A percentile compares a stretch with the other conserved stretches of the same genome.
Evolutionary conservation across 768 basidiomycete species (phyloP).

Genomic region (Kwoniella newhampshirensis): DNA sequence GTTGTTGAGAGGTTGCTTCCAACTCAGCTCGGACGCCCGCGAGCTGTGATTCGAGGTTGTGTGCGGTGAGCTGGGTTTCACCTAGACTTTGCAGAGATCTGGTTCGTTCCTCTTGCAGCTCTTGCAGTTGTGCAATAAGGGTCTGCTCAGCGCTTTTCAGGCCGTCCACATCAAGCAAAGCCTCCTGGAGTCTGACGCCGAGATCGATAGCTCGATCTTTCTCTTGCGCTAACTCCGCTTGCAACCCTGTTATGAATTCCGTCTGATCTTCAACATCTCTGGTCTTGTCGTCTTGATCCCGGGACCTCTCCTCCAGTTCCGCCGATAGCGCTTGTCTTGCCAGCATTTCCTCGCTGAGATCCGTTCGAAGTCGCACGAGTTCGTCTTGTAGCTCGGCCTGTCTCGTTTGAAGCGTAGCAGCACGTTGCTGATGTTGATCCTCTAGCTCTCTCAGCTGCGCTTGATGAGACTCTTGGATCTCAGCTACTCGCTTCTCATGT

Average conservation of each 20-base stretch:
- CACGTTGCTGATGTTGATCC: slow-evolving; percentile 23
- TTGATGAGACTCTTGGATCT: slow-evolving; percentile 57
- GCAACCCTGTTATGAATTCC: slow-evolving; percentile 32
- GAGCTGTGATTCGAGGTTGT: slow-evolving; percentile 74
- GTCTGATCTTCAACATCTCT: slow-evolving; percentile 34
- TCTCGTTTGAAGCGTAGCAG: slow-evolving; percentile 29
- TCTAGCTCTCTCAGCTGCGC: slow-evolving; percentile 20
- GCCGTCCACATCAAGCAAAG: slow-evolving; percentile 46
- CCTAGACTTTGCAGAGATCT: slow-evolving; percentile 68
- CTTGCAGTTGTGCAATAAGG: slow-evolving; percentile 61
- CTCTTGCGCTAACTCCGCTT: slow-evolving; percentile 42
- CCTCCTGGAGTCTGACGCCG: slow-evolving; percentile 44
- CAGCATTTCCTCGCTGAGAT: slow-evolving; percentile 42
- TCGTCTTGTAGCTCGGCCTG: slow-evolving; percentile 42
- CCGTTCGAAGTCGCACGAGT: slow-evolving; percentile 34
- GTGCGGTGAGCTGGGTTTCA: slow-evolving; percentile 70
- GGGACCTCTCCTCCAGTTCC: slow-evolving; percentile 30
- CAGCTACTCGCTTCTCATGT: slow-evolving; percentile 63
- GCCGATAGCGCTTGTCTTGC: slow-evolving; percentile 42
- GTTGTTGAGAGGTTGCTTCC: slow-evolving; percentile 66
- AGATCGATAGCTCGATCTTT: slow-evolving; percentile 58
- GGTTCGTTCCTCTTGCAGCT: slow-evolving; percentile 74
- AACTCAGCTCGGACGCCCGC: slow-evolving; percentile 69
- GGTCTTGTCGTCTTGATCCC: slow-evolving; percentile 33
- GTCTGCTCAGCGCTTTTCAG: slow-evolving; percentile 57